Evolutionary conservation across 1,139 yeast species (phyloP), one percentile per base, ranked within the genome.

Genomic region (Yamadazyma buinensis): DNA sequence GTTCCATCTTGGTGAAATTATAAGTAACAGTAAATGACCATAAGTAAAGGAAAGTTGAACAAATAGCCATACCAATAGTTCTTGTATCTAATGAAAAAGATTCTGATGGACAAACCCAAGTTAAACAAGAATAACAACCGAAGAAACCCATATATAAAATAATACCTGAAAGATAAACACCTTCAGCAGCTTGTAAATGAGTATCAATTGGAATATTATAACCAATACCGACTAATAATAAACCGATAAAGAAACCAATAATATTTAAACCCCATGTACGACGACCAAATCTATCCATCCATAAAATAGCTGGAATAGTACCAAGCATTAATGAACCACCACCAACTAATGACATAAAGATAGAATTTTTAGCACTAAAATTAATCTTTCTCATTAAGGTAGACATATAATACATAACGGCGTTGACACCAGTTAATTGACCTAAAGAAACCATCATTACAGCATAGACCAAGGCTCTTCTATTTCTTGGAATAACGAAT

Each of bases 11-110:
- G 83, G 77, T 64, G 12, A 83, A 79, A 10, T 81, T 75, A 63
- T 80, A 75, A 1, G 88, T 82, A 59, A 84, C 81, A 40, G 79
- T 73, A 68, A 84, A 84, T 52, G 87, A 87, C 64, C 80, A 78
- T 29, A 82, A 42, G 95, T 95, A 85, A 64, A 84, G 85, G 23
- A 84, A 76, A 19, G 85, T 84, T 28, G 77, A 69, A 34, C 90
- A 81, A 34, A 85, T 63, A 29, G 90, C 80, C 68, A 85, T 83
- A 40, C 87, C 86, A 64, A 83, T 81, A 23, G 90, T 77, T 63
- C 92, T 76, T 45, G 84, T 80, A 51, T 90, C 77, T 44, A 84
- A 68, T 35, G 95, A 90, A 60, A 77, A 85, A 29, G 84, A 68
- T 61, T 86, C 95, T 26, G 92, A 81, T 32, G 80, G 72, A 44